Conservation (phyloP, 140 eudicot species). For the Oenanthe javanica region DNA sequence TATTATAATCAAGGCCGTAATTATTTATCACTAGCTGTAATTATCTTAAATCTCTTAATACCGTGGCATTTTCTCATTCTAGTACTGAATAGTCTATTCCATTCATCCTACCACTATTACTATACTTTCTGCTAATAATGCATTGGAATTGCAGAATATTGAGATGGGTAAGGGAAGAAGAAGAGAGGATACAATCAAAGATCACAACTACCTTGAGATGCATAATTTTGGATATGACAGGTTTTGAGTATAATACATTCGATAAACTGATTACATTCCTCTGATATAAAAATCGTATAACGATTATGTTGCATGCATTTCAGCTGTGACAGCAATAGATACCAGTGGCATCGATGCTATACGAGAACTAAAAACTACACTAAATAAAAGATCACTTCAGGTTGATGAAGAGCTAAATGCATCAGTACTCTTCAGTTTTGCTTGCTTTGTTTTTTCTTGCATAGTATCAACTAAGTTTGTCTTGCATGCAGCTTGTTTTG, state of each 20-base stretch:
- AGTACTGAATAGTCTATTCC: too few relatives aligned
- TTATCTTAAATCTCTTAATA: too few relatives aligned
- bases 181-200: slow-evolving; percentile 60
- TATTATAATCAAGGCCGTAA: background rate
- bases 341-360: slow-evolving; percentile 80
- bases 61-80: too few relatives aligned
- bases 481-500: slow-evolving; percentile 50
- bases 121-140: background rate
- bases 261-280: background rate
- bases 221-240: slow-evolving; percentile 82
- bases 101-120: background rate
- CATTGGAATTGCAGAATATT: slow-evolving; percentile 39
- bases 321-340: slow-evolving; percentile 92
- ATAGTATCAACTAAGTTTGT: background rate
- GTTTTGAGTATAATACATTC: slow-evolving; percentile 15
- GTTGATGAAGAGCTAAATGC: slow-evolving; percentile 14
- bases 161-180: slow-evolving; percentile 92
- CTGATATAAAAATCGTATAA: background rate
- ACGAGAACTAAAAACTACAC: slow-evolving; percentile 57
- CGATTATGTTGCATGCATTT: background rate
- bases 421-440: background rate
- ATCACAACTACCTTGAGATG: slow-evolving; percentile 43
- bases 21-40: too few relatives aligned
- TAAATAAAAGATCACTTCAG: slow-evolving; percentile 73
- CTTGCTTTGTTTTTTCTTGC: too few relatives aligned